These are phyloP conservation scores for Boletellus ananas DNA, from an alignment of 768 basidiomycete genomes.

Conservation along the genomic window DNA sequence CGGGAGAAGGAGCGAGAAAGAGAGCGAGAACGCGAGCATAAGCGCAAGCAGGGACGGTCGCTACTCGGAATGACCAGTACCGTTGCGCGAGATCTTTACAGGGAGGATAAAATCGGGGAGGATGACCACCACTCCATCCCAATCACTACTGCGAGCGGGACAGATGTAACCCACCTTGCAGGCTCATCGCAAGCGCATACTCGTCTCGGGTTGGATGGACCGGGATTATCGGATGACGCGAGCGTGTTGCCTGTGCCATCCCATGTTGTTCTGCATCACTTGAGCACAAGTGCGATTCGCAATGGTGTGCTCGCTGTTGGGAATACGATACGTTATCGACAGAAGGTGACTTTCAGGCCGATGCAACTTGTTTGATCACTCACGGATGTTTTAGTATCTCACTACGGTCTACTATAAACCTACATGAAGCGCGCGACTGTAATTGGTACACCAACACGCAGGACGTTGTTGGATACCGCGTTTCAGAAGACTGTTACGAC, in stretches of 20 bases:
- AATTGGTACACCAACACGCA: conserved; percentile 18
- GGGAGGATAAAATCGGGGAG: conserved; percentile 20
- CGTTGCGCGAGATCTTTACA: conserved; percentile 26
- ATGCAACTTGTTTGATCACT: conserved; percentile 8
- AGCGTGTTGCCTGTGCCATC: conserved; percentile 89
- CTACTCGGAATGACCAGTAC: conserved; percentile 35
- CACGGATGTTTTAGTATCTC: conserved; percentile 55
- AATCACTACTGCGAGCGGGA: conserved; percentile 38
- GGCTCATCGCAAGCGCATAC: conserved; percentile 21
- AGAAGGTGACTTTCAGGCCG: conserved; percentile 58
- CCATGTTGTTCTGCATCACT: conserved; percentile 91
- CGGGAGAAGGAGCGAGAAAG: conserved; percentile 35
- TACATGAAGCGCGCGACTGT: conserved; percentile 33
- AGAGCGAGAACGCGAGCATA: conserved; percentile 30
- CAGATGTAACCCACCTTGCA: conserved; percentile 35
- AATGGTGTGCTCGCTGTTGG: conserved; percentile 92
- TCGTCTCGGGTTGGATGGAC: conserved; percentile 35
- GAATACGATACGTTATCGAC: conserved; percentile 84
- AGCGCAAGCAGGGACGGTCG: conserved; percentile 30
- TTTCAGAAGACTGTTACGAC: conserved; percentile 8
- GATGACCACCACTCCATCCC: conserved; percentile 28
- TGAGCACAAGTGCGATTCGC: conserved; percentile 92
- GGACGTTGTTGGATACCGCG: conserved; percentile 24
- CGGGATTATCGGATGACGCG: conserved; percentile 74
- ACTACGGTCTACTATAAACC: conserved; percentile 85